Percentiles rank a stretch among this genome's conserved stretches.
phyloP scores from a whole-genome alignment of 768 basidiomycete species.

The Fomitopsis serialis region DNA sequence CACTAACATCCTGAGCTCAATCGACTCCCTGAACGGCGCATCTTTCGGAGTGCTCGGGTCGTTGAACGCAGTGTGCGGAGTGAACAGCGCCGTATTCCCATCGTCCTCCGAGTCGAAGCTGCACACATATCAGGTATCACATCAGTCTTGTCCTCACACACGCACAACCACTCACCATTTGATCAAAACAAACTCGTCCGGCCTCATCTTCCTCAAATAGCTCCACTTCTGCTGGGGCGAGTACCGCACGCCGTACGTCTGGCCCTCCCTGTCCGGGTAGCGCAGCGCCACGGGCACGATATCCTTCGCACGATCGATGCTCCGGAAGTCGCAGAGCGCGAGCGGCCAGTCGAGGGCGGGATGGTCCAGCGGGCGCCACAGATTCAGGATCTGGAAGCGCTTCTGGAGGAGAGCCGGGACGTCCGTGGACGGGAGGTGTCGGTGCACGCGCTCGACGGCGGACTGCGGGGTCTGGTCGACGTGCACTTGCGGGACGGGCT shows the following conservation, averaged over 20 bases:
- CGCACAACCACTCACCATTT: too few relatives aligned
- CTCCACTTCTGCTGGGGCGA: conserved; percentile 31
- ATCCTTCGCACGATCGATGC: conserved; percentile 29
- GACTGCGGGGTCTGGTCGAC: conserved; percentile 37
- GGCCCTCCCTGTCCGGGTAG: conserved; percentile 27
- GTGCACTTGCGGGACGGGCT: too few relatives aligned
- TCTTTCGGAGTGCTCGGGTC: conserved; percentile 29
- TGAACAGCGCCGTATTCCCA: conserved; percentile 33
- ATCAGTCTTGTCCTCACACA: too few relatives aligned
- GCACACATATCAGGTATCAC: too few relatives aligned
- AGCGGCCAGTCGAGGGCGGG: conserved; percentile 34
- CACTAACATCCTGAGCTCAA: conserved; percentile 39
- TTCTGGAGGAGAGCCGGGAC: conserved; percentile 34
- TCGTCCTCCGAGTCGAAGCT: conserved; percentile 38
- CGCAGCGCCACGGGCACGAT: conserved; percentile 29
- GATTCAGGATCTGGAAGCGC: conserved; percentile 40
- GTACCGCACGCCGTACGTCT: conserved; percentile 28
- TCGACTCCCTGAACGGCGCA: conserved; percentile 36
- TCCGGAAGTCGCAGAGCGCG: conserved; percentile 33
- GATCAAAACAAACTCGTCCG: conserved; percentile 36
- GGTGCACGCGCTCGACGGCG: conserved; percentile 28
- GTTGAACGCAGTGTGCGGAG: conserved; percentile 38
- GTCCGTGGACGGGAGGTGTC: conserved; percentile 33
- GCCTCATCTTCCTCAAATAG: conserved; percentile 29
- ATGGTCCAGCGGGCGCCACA: conserved; percentile 38